Conservation (phyloP, 2,329 filamentous ascomycete species). For the Pseudogymnoascus sp. region DNA sequence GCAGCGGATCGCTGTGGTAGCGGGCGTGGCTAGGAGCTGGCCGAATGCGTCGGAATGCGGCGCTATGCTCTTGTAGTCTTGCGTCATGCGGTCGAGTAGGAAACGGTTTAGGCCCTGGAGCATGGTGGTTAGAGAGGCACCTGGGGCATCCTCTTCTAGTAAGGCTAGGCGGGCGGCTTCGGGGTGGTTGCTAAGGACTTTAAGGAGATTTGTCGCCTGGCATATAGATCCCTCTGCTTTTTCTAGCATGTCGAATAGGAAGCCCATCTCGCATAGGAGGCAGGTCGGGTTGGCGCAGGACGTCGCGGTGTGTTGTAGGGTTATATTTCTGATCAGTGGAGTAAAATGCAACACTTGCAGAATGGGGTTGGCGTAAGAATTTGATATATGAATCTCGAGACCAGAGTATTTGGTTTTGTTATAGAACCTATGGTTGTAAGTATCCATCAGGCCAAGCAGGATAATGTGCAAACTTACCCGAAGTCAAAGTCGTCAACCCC, state of each 20-base stretch:
- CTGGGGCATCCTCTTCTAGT: constrained; percentile 72
- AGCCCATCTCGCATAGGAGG: constrained; percentile 87
- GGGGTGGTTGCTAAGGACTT: constrained; percentile 75
- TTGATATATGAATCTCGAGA: constrained; percentile 89
- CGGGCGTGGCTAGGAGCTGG: constrained; percentile 61
- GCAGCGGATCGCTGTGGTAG: constrained; percentile 68
- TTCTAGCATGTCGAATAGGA: constrained; percentile 94
- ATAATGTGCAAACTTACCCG: constrained; percentile 44
- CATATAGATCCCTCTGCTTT: constrained; percentile 92
- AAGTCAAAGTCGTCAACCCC: constrained; percentile 99
- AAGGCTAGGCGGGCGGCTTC: constrained; percentile 71
- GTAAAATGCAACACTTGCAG: constrained; percentile 89
- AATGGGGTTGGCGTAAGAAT: constrained; percentile 90
- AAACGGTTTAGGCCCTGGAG: constrained; percentile 82
- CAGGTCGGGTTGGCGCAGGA: constrained; percentile 76
- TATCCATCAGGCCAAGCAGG: constrained; percentile 9
- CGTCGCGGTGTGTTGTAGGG: constrained; percentile 80
- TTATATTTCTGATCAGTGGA: constrained; percentile 76
- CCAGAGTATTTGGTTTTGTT: constrained; percentile 90
- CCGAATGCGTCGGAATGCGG: constrained; percentile 59
- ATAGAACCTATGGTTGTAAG: constrained; percentile 58
- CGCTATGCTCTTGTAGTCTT: constrained; percentile 64
- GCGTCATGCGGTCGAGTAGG: constrained; percentile 68
- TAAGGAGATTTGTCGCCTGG: constrained; percentile 90
- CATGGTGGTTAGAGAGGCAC: constrained; percentile 66